phyloP scores from a whole-genome alignment of 192 early-diverging fungal species.

The Thamnidium elegans region DNA sequence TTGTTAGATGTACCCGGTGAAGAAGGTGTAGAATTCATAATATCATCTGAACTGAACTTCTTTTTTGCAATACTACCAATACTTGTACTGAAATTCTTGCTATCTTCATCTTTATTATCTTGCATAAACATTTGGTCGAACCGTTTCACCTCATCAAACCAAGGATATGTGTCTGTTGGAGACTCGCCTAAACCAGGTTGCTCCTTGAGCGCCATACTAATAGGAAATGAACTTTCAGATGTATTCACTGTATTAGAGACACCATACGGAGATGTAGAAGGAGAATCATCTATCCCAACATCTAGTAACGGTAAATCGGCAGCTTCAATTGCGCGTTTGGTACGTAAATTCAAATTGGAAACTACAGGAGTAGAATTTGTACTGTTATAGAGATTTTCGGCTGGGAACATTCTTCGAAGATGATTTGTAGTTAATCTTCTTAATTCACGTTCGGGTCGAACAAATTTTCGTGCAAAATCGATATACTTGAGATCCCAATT shows the following conservation, averaged over 20 bases:
- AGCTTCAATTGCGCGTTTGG: constrained; percentile 38
- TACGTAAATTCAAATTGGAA: constrained; percentile 33
- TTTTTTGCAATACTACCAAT: not conserved
- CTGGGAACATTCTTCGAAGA: constrained; percentile 55
- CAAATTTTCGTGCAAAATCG: constrained; percentile 71
- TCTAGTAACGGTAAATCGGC: constrained; percentile 51
- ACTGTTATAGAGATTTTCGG: constrained; percentile 23
- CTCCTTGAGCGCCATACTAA: constrained; percentile 1
- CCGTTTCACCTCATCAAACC: constrained; percentile 20
- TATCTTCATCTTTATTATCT: not conserved
- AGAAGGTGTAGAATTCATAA: too few species aligned
- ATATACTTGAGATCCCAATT: constrained; percentile 85
- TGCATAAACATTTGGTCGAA: constrained; percentile 17
- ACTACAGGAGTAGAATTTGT: constrained; percentile 8
- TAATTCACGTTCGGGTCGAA: constrained; percentile 81
- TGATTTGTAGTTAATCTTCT: constrained; percentile 59
- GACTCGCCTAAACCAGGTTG: constrained; percentile 26
- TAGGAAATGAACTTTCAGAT: not conserved
- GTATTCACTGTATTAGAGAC: not conserved
- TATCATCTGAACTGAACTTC: not conserved
- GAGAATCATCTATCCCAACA: constrained; percentile 34
- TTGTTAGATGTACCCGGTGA: not conserved
- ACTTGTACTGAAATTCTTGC: not conserved
- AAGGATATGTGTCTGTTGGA: constrained; percentile 19
- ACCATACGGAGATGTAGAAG: constrained; percentile 5